These are phyloP conservation scores for Plantago ovata DNA, from an alignment of 257 asterid genomes.

Conservation along the genomic window DNA sequence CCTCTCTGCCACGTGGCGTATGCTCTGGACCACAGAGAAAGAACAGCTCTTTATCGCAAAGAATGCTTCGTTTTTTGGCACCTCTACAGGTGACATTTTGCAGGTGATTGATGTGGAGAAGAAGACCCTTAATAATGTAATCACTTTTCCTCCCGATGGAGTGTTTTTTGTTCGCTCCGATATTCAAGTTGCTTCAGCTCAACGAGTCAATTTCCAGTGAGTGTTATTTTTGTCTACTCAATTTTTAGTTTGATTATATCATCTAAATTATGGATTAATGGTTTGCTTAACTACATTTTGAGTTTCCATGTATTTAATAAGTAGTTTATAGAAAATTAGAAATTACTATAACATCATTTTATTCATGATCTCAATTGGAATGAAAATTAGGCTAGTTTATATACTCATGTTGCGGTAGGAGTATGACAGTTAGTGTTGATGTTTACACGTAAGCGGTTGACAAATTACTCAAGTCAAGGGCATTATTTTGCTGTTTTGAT, in stretches of 20 bases:
- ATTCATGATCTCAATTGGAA: too few species aligned
- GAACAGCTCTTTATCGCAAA: slow-evolving; percentile 78
- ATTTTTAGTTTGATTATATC: too few species aligned
- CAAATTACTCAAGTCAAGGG: neutral
- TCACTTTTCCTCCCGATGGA: slow-evolving; percentile 86
- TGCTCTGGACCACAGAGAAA: slow-evolving; percentile 99
- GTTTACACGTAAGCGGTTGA: too few species aligned
- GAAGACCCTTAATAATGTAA: slow-evolving; percentile 63
- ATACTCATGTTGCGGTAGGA: too few species aligned
- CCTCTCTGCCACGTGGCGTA: slow-evolving; percentile 75
- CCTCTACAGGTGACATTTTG: slow-evolving; percentile 74
- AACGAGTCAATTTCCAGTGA: slow-evolving; percentile 77
- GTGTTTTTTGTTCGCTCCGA: slow-evolving; percentile 89
- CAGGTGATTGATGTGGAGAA: slow-evolving; percentile 78
- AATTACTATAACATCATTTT: too few species aligned
- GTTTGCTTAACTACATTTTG: too few species aligned
- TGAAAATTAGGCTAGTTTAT: too few species aligned
- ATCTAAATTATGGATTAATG: too few species aligned
- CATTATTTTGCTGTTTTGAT: neutral
- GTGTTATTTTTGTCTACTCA: neutral
- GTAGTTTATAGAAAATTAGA: too few species aligned
- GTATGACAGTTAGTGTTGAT: too few species aligned
- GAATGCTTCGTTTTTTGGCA: slow-evolving; percentile 65
- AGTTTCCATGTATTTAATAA: too few species aligned
- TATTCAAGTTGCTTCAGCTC: slow-evolving; percentile 66